Evolutionary conservation across 1,139 yeast species (phyloP).

Genomic region (Lodderomyces orthopsilosis): DNA sequence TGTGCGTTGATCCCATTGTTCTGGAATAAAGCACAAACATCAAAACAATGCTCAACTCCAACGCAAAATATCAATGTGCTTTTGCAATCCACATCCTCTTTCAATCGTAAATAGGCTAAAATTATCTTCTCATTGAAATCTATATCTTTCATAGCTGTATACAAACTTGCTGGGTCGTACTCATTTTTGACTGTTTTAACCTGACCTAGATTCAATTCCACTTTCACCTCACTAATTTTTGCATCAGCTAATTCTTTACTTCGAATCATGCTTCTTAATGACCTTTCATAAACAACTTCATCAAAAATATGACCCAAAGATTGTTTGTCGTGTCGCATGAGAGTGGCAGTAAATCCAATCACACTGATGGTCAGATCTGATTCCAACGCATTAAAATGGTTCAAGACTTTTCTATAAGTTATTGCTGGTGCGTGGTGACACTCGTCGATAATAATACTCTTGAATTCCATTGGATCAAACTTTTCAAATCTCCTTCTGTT

Average conservation of each 20-base stretch:
- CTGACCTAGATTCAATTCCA: conserved; percentile 35
- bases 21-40: conserved; percentile 54
- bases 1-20: conserved; percentile 66
- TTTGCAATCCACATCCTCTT: conserved; percentile 36
- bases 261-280: conserved; percentile 62
- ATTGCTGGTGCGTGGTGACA: conserved; percentile 89
- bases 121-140: conserved; percentile 26
- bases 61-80: conserved; percentile 80
- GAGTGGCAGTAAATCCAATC: conserved; percentile 87
- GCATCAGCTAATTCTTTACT: conserved; percentile 72
- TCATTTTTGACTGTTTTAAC: conserved; percentile 46
- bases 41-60: conserved; percentile 62
- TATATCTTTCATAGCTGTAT: conserved; percentile 53
- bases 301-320: conserved; percentile 64
- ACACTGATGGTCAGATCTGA: conserved; percentile 49
- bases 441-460: conserved; percentile 81
- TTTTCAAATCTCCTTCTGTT: conserved; percentile 47
- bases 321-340: conserved; percentile 62
- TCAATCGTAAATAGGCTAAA: conserved; percentile 53
- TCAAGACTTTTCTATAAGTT: conserved; percentile 59
- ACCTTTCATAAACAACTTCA: conserved; percentile 69
- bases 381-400: conserved; percentile 53
- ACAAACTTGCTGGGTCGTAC: conserved; percentile 50
- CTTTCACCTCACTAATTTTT: conserved; percentile 56
- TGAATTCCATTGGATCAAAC: conserved; percentile 58